A percentile compares a stretch with the other conserved stretches of the same genome.
These are phyloP conservation scores for Pholiota adiposa DNA, from an alignment of 1,284 basidiomycete species.

Conservation along the genomic window DNA sequence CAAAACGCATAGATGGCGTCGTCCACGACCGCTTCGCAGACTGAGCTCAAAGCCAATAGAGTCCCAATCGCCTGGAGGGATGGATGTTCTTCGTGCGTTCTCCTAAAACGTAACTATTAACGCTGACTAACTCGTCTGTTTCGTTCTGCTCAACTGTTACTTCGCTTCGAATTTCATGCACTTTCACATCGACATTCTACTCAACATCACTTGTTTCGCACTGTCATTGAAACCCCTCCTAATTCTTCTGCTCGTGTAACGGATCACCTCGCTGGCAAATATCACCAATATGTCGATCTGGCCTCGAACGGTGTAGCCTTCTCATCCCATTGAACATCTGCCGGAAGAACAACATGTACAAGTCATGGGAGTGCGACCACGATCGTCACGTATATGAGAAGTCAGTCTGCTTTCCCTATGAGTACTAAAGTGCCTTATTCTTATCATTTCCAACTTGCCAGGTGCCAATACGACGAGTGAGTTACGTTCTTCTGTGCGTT, in stretches of 20 bases:
- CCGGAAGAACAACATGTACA: constrained; percentile 40
- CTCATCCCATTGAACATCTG: constrained; percentile 69
- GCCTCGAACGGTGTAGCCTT: constrained; percentile 51
- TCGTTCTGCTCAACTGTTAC: constrained; percentile 1
- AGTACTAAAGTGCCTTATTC: not conserved
- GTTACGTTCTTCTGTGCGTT: constrained; percentile 35
- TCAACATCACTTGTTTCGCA: not conserved
- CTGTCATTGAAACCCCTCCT: too few relatives aligned
- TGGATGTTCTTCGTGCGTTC: constrained; percentile 86
- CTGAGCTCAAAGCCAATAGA: constrained; percentile 77
- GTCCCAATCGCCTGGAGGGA: constrained; percentile 89
- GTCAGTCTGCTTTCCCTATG: constrained; percentile 30
- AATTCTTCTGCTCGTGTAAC: not conserved
- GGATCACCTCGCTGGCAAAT: not conserved
- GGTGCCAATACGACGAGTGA: constrained; percentile 91
- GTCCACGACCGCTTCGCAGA: constrained; percentile 80
- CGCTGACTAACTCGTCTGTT: not conserved
- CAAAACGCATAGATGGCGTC: constrained; percentile 56
- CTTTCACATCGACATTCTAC: not conserved
- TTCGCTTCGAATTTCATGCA: not conserved
- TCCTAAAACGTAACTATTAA: not conserved
- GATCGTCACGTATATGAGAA: constrained; percentile 49
- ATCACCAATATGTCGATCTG: not conserved
- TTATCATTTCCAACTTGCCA: constrained; percentile 32
- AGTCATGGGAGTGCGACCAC: constrained; percentile 50